Conservation (phyloP, 106 monocot species). For the Apostasia shenzhenica region DNA sequence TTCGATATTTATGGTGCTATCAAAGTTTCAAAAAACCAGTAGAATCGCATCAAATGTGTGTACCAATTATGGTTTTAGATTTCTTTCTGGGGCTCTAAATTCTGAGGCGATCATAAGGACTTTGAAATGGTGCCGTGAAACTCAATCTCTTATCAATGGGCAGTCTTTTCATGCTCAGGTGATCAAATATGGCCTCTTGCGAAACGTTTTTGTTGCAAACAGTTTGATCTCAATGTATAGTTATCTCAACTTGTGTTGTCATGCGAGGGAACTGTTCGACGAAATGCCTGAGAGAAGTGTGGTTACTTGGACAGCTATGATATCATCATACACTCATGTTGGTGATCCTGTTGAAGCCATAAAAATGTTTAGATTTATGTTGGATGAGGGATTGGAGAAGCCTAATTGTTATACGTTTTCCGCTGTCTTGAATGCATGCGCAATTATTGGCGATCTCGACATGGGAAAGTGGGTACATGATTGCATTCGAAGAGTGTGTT, state of each 20-base stretch:
- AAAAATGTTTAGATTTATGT: conserved; percentile 35
- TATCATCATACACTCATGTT: conserved; percentile 26
- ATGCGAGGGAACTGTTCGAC: conserved; percentile 46
- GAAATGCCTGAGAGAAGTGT: conserved; percentile 68
- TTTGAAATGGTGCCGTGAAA: conserved; percentile 21
- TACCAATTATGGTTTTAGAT: neutral
- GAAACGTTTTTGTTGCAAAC: conserved; percentile 42
- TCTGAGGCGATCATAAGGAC: conserved; percentile 21
- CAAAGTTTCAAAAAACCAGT: neutral
- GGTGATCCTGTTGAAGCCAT: conserved; percentile 51
- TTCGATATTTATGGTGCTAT: neutral
- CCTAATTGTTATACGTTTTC: conserved; percentile 57
- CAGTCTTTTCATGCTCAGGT: conserved; percentile 42
- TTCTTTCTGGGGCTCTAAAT: neutral
- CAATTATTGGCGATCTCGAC: conserved; percentile 29
- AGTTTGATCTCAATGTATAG: conserved; percentile 50
- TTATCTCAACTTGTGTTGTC: conserved; percentile 13
- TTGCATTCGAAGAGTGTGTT: conserved; percentile 2
- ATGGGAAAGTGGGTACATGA: conserved; percentile 52
- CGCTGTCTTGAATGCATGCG: conserved; percentile 61
- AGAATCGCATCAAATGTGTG: neutral
- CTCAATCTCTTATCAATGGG: conserved; percentile 10
- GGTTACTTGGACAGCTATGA: conserved; percentile 67
- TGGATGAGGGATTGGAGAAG: conserved; percentile 15
- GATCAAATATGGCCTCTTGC: conserved; percentile 32